Percentiles rank a stretch among this genome's conserved stretches.
Evolutionary conservation across 2,329 filamentous ascomycete genomes (phyloP).

Genomic region (Elsinoe fawcettii): DNA sequence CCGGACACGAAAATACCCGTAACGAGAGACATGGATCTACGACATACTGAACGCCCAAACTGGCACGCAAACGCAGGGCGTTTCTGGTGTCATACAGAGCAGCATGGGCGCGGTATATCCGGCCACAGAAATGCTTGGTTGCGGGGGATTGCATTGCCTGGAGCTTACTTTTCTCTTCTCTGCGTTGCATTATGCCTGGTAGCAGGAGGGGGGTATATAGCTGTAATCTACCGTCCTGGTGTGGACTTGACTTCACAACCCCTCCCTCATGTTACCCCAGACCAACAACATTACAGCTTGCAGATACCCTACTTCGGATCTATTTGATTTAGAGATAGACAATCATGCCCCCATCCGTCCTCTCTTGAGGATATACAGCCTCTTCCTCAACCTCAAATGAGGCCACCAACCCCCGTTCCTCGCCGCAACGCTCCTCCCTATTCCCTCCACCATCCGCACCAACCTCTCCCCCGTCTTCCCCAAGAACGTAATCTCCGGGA

Average conservation of each 20-base stretch:
- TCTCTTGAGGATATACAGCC: slow-evolving; percentile 44
- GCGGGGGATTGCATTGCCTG: not conserved
- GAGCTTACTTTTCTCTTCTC: not conserved
- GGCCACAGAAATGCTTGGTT: not conserved
- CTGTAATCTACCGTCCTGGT: not conserved
- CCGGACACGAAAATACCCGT: not conserved
- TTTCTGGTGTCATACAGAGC: not conserved
- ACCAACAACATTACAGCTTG: too few relatives aligned
- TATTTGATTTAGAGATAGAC: not conserved
- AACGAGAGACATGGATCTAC: not conserved
- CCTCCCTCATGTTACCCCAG: too few relatives aligned
- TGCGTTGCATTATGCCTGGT: too few relatives aligned
- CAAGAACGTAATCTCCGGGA: slow-evolving; percentile 19
- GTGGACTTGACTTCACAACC: not conserved
- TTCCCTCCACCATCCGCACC: slow-evolving; percentile 22
- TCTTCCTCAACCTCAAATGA: slow-evolving; percentile 46
- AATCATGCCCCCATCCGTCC: slow-evolving; percentile 15
- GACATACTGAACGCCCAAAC: not conserved
- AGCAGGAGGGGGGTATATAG: not conserved
- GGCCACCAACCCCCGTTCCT: slow-evolving; percentile 48
- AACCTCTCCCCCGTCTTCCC: slow-evolving; percentile 16
- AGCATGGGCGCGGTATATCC: not conserved
- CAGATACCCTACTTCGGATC: too few relatives aligned
- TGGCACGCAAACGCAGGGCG: not conserved
- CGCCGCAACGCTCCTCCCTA: slow-evolving; percentile 17